phyloP scores from a whole-genome alignment of 2,329 filamentous ascomycete genomes.

The Aspergillus sp. region DNA sequence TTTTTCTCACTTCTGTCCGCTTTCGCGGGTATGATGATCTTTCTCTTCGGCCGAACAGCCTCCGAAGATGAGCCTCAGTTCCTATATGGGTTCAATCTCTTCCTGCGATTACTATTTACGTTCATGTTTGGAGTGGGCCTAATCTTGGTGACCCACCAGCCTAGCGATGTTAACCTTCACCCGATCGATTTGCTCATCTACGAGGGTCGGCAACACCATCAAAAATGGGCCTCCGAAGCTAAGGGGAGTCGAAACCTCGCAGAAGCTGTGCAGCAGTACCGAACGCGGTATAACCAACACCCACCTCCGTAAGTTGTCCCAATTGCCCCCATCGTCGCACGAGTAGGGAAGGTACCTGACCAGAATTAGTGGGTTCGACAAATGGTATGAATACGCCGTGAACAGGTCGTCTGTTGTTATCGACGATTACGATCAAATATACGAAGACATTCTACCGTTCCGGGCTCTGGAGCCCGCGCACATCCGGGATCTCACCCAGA shows the following conservation, averaged over 20 bases:
- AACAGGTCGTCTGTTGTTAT: constrained; percentile 52
- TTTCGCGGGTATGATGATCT: constrained; percentile 27
- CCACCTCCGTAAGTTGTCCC: constrained; percentile 50
- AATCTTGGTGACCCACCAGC: constrained; percentile 40
- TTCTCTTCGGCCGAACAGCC: constrained; percentile 24
- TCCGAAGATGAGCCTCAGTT: constrained; percentile 29
- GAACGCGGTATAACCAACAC: constrained; percentile 49
- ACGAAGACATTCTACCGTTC: constrained; percentile 56
- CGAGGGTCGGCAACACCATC: constrained; percentile 47
- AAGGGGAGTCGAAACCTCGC: constrained; percentile 46
- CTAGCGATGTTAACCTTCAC: constrained; percentile 44
- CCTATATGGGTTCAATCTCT: constrained; percentile 24
- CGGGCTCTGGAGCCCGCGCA: constrained; percentile 50
- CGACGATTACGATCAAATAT: constrained; percentile 60
- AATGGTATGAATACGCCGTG: constrained; percentile 58
- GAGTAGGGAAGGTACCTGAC: constrained; percentile 7
- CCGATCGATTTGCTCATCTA: constrained; percentile 57
- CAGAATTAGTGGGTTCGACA: constrained; percentile 50
- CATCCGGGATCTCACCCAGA: constrained; percentile 52
- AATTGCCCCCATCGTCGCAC: neutral
- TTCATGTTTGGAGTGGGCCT: constrained; percentile 44
- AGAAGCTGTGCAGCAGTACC: constrained; percentile 53
- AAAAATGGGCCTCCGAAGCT: constrained; percentile 49
- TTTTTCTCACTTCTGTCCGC: constrained; percentile 30
- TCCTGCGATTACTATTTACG: constrained; percentile 37